Conservation (phyloP, 2,329 filamentous ascomycete genomes). For the Penicillium expansum region DNA sequence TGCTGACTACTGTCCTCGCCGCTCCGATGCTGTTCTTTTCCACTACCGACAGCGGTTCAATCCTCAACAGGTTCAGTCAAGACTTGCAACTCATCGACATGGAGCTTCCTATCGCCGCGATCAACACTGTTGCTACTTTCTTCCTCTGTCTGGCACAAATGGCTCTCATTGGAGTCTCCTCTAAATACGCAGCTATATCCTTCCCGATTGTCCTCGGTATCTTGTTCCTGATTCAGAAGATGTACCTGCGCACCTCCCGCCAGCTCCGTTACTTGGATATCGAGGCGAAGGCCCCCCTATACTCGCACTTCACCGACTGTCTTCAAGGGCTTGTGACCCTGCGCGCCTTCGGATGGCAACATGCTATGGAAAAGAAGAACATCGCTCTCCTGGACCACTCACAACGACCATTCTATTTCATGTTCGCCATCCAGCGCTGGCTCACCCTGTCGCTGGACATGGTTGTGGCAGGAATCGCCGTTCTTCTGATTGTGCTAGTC, state of each 20-base stretch:
- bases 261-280: conserved; percentile 61
- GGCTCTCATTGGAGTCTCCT: conserved; percentile 48
- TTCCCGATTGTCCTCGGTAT: conserved; percentile 51
- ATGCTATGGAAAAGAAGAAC: conserved; percentile 46
- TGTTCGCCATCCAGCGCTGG: conserved; percentile 59
- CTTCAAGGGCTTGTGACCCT: conserved; percentile 56
- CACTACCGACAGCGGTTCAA: conserved; percentile 41
- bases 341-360: conserved; percentile 57
- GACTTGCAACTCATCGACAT: conserved; percentile 47
- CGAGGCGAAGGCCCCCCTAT: conserved; percentile 60
- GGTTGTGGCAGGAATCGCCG: conserved; percentile 50
- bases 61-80: conserved; percentile 47
- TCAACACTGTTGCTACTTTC: conserved; percentile 39
- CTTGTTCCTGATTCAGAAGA: conserved; percentile 54
- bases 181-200: conserved; percentile 49
- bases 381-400: conserved; percentile 52
- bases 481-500: conserved; percentile 50
- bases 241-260: conserved; percentile 60
- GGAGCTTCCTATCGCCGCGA: conserved; percentile 42
- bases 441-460: conserved; percentile 52
- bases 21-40: conserved; percentile 47
- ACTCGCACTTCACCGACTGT: conserved; percentile 57
- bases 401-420: conserved; percentile 57
- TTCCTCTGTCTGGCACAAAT: conserved; percentile 46
- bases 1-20: conserved; percentile 49